phyloP scores from a whole-genome alignment of 768 basidiomycete species.

The Clathrus columnatus region DNA sequence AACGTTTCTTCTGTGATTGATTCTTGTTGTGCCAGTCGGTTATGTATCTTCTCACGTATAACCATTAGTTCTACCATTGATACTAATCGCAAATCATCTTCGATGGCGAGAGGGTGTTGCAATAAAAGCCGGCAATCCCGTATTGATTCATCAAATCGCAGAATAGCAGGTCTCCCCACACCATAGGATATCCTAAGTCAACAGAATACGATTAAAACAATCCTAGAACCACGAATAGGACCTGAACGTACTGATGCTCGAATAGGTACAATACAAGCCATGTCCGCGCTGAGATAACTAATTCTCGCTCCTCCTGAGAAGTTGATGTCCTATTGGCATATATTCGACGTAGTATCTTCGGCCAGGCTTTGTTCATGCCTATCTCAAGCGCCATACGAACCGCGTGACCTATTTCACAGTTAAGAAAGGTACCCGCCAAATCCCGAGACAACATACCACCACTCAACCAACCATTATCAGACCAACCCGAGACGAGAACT shows the following conservation, averaged over 20 bases:
- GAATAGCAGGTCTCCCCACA: constrained; percentile 84
- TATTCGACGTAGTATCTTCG: constrained; percentile 71
- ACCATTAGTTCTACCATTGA: constrained; percentile 92
- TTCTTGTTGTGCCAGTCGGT: constrained; percentile 67
- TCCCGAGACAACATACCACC: constrained; percentile 47
- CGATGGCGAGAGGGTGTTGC: constrained; percentile 80
- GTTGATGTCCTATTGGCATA: constrained; percentile 49
- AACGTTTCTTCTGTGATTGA: constrained; percentile 71
- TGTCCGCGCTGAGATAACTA: constrained; percentile 75
- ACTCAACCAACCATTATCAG: constrained; percentile 91
- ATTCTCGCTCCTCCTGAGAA: constrained; percentile 58
- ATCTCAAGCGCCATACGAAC: constrained; percentile 95
- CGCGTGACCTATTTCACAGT: constrained; percentile 51
- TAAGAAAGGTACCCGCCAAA: constrained; percentile 16
- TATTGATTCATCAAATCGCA: constrained; percentile 90
- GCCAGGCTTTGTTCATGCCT: constrained; percentile 94
- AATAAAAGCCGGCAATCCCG: constrained; percentile 69
- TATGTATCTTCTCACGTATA: constrained; percentile 78
- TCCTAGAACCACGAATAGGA: not conserved
- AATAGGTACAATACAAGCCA: constrained; percentile 95
- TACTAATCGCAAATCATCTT: constrained; percentile 91
- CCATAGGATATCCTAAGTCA: constrained; percentile 77
- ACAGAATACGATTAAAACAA: not conserved
- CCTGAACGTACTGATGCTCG: constrained; percentile 83
- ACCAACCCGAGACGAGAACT: constrained; percentile 93